These are phyloP conservation scores for Stereum hirsutum DNA, from an alignment of 1,284 basidiomycete species.

Conservation along the genomic window DNA sequence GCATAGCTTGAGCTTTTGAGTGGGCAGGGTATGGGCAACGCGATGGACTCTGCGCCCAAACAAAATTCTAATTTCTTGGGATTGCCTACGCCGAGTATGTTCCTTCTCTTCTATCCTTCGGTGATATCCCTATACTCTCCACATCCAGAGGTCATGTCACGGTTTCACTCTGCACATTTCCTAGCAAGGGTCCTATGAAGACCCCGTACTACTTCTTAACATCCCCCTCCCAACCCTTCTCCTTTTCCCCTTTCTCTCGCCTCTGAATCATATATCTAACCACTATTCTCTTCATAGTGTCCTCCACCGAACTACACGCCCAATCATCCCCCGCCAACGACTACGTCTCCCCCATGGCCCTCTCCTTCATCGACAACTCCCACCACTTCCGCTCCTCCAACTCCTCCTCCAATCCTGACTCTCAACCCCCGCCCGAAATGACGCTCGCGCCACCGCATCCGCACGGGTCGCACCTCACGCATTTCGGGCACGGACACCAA, in stretches of 20 bases:
- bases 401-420: conserved; percentile 15
- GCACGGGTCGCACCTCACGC: too few species aligned
- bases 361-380: conserved; percentile 26
- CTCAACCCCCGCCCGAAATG: conserved; percentile 18
- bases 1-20: conserved; percentile 65
- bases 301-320: conserved; percentile 56
- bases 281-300: not conserved
- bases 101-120: conserved; percentile 4
- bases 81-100: conserved; percentile 65
- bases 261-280: not conserved
- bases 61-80: conserved; percentile 36
- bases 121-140: conserved; percentile 1
- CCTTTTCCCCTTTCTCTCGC: not conserved
- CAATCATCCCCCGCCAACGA: conserved; percentile 38
- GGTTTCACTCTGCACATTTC: too few species aligned
- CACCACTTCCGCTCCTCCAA: conserved; percentile 25
- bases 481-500: too few species aligned
- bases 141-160: too few species aligned
- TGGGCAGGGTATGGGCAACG: conserved; percentile 31
- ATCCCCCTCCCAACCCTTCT: too few species aligned
- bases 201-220: too few species aligned
- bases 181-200: too few species aligned
- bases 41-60: conserved; percentile 27
- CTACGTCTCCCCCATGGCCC: conserved; percentile 50
- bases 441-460: conserved; percentile 16